Conservation (phyloP, 2,329 filamentous ascomycete species). For the Magnaporthiopsis incrustans region DNA sequence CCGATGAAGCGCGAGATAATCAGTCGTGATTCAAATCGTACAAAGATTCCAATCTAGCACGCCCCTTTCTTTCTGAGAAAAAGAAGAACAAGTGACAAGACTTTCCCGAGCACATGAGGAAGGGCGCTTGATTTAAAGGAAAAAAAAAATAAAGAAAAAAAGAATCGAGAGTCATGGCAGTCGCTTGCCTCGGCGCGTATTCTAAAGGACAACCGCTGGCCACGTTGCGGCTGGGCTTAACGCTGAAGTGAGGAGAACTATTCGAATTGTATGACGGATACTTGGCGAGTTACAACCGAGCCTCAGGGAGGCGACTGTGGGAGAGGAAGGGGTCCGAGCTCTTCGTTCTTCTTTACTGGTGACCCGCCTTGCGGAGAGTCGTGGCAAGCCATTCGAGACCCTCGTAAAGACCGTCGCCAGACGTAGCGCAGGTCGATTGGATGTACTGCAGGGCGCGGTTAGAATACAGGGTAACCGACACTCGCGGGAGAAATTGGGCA, state of each 20-base stretch:
- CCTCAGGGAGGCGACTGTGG: conserved; percentile 25
- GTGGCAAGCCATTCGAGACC: conserved; percentile 90
- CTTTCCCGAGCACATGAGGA: conserved; percentile 13
- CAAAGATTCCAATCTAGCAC: conserved; percentile 27
- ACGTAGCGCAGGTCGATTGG: conserved; percentile 98
- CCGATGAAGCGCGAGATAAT: conserved; percentile 15
- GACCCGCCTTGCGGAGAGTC: conserved; percentile 69
- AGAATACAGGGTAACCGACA: conserved; percentile 10
- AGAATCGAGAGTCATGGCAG: conserved; percentile 4
- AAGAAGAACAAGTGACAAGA: conserved; percentile 6
- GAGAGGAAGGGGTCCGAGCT: conserved; percentile 29
- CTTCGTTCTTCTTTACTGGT: conserved; percentile 40
- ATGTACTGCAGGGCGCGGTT: conserved; percentile 61
- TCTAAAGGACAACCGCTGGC: conserved; percentile 14
- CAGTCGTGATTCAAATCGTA: conserved; percentile 24
- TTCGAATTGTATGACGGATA: conserved; percentile 30
- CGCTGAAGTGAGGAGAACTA: conserved; percentile 4
- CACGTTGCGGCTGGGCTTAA: conserved; percentile 1
- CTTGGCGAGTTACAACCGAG: conserved; percentile 52
- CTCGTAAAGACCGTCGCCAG: conserved; percentile 98
- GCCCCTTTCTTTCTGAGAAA: conserved; percentile 19
- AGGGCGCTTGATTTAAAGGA: conserved; percentile 19
- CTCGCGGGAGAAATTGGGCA: background rate
- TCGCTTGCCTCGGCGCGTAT: conserved; percentile 2
- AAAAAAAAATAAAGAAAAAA: conserved; percentile 18